Conservation (phyloP, 2,329 filamentous ascomycete genomes). For the Colletotrichum acutatum region DNA sequence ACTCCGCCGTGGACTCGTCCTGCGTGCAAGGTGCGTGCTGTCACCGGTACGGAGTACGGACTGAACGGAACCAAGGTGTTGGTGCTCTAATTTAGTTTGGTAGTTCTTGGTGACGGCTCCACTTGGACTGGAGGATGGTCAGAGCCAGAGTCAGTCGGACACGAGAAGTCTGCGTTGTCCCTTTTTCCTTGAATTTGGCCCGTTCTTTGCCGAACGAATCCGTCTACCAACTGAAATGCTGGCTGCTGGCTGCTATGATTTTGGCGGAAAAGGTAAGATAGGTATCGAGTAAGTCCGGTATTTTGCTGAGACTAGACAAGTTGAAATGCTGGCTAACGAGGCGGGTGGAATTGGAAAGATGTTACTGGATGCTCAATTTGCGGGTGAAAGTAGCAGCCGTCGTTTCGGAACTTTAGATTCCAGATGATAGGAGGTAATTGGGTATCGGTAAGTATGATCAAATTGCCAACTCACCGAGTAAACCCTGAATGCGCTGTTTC, state of each 20-base stretch:
- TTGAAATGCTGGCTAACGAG: neutral
- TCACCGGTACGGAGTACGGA: neutral
- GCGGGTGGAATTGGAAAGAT: neutral
- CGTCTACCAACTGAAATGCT: neutral
- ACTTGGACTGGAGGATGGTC: constrained; percentile 6
- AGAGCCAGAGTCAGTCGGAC: neutral
- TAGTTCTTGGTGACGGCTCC: constrained; percentile 3
- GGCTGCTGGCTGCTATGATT: neutral
- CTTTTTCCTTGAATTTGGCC: neutral
- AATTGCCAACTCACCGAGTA: neutral
- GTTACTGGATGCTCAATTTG: neutral
- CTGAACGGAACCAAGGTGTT: constrained; percentile 14
- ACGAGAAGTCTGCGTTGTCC: neutral
- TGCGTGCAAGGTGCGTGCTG: neutral
- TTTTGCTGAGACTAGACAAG: neutral
- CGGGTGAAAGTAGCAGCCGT: neutral
- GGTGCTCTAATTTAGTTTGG: constrained; percentile 12
- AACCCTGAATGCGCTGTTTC: neutral
- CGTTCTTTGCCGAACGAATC: neutral
- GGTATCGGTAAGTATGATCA: neutral
- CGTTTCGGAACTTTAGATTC: neutral
- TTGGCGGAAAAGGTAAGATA: neutral
- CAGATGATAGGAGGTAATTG: neutral
- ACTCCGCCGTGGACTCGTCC: neutral
- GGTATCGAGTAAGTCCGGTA: neutral